Base-by-base conservation (phyloP, 805 yeast species). In the Phaffomyces thermotolerans region DNA sequence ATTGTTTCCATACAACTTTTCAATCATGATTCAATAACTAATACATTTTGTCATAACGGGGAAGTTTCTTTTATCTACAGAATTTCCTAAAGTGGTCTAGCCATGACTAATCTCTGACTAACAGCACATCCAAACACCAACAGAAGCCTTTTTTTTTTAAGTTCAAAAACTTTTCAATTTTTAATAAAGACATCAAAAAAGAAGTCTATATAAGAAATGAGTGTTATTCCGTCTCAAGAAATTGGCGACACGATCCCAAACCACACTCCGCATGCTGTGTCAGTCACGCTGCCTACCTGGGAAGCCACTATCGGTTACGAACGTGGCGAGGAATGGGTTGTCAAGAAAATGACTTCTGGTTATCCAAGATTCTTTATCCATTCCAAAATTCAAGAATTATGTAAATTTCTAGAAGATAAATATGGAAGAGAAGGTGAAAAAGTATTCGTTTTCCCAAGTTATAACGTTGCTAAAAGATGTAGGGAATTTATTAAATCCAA, bases 201-300 rank as follows among this genome's bases (percentile, higher is more conserved):
- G 22, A 20, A 27, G 13, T 27, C 29, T 25, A 8, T n/a, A n/a
- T 7, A 31, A 15, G 7, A 18, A 24, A 43, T 43, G 46, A 43
- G 30, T 15, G 17, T 32, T 1, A 17, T 38, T 4, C 59, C 59
- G 29, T 57, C 60, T 2, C 60, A 58, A 45, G 57, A 52, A 41
- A 75, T 88, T 15, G 97, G 97, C 4, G 83, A 76, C 15, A 78
- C 96, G 2, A 90, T 93, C 46, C 97, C 99, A 3, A 82, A 85
- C 47, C 81, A 87, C 60, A 83, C 95, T 0, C 80, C 83, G 3
- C 98, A 93, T 63, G 96, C 97, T 0, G 96, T 91, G 2, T 86
- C 96, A 12, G 97, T 91, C 38, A 85, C 95, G 2, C 71, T 91
- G 30, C 99, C 99, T 8, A 85, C 96, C 0, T 93, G 98, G 99